Percentiles rank a stretch among this genome's conserved stretches.
Evolutionary conservation across 2,329 filamentous ascomycete species (phyloP).

Genomic region (Coniochaeta prunicola): DNA sequence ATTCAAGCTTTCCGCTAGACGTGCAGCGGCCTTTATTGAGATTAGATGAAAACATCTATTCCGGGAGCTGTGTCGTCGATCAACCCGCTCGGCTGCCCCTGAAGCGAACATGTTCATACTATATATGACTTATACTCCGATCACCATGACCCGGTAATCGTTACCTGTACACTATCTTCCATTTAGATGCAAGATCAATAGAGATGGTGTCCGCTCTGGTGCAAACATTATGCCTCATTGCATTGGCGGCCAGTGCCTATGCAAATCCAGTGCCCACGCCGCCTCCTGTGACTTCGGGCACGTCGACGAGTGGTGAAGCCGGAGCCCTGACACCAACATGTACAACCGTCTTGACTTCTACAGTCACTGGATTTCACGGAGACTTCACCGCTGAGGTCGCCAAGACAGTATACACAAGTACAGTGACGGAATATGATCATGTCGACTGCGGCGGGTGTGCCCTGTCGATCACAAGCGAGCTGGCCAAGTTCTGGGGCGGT

Average conservation of each 20-base stretch:
- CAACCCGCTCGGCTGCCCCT: background rate
- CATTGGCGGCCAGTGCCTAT: background rate
- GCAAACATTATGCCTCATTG: background rate
- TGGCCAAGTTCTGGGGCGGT: conserved; percentile 4
- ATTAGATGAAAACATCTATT: background rate
- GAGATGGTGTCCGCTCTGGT: background rate
- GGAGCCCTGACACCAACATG: background rate
- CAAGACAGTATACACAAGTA: conserved; percentile 5
- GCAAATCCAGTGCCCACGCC: background rate
- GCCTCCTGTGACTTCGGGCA: background rate
- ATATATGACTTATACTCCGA: background rate
- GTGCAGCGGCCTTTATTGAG: background rate
- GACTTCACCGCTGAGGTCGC: conserved; percentile 11
- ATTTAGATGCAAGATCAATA: background rate
- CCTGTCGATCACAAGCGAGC: conserved; percentile 3
- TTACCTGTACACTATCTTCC: background rate
- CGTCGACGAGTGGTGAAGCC: background rate
- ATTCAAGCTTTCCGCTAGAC: background rate
- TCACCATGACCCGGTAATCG: background rate
- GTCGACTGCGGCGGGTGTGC: conserved; percentile 7
- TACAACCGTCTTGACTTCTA: conserved; percentile 4
- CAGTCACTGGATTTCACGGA: conserved; percentile 7
- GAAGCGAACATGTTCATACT: background rate
- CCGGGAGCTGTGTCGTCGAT: background rate
- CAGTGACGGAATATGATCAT: background rate